Conservation (phyloP, 1,139 yeast genomes). For the Zygoascus meyerae region DNA sequence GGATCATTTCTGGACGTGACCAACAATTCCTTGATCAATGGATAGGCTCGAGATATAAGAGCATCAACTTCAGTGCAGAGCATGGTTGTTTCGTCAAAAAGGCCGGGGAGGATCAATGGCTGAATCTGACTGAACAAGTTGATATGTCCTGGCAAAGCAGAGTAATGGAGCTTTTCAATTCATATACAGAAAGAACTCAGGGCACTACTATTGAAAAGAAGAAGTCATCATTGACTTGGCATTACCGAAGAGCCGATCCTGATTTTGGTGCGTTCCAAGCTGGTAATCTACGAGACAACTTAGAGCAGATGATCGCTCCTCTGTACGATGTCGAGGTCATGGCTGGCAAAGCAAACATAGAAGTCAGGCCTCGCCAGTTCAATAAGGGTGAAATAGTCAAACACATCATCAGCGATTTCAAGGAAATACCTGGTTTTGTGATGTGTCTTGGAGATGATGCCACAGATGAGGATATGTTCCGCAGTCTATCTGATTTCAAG, state of each 20-base stretch:
- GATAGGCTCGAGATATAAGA: conserved; percentile 59
- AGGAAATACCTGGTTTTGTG: conserved; percentile 62
- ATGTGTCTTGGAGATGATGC: conserved; percentile 92
- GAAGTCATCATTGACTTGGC: conserved; percentile 96
- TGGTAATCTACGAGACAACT: conserved; percentile 57
- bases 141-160: conserved; percentile 94
- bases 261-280: conserved; percentile 88
- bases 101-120: conserved; percentile 60
- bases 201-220: conserved; percentile 84
- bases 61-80: conserved; percentile 85
- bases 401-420: conserved; percentile 48
- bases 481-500: conserved; percentile 60
- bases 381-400: conserved; percentile 96
- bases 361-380: conserved; percentile 88
- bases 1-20: conserved; percentile 97
- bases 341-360: conserved; percentile 95
- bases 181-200: conserved; percentile 82
- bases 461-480: conserved; percentile 97
- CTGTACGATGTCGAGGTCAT: conserved; percentile 90
- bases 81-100: conserved; percentile 94
- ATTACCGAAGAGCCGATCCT: conserved; percentile 90
- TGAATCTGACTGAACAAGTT: conserved; percentile 69
- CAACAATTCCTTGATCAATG: conserved; percentile 83
- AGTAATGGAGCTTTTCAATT: conserved; percentile 66
- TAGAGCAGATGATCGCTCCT: conserved; percentile 53